Conservation (phyloP, 257 asterid genomes). For the Osmanthus fragrans region DNA sequence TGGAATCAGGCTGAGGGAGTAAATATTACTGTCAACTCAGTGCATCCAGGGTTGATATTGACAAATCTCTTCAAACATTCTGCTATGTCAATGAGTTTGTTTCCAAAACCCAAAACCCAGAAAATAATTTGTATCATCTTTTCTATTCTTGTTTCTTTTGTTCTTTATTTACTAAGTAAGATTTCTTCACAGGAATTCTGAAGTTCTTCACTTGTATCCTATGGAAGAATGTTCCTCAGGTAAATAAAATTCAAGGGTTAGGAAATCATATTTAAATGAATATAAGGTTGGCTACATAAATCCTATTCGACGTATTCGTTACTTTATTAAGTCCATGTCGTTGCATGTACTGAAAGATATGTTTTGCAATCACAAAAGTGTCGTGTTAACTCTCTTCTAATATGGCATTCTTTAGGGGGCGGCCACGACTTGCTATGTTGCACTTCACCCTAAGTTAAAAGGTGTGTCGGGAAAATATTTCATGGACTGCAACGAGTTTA, state of each 20-base stretch:
- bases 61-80: slow-evolving; percentile 76
- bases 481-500: slow-evolving; percentile 50
- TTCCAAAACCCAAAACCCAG: background rate
- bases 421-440: slow-evolving; percentile 62
- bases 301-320: background rate
- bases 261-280: too few relatives aligned
- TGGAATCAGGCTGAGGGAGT: slow-evolving; percentile 71
- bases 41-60: slow-evolving; percentile 89
- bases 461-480: slow-evolving; percentile 58
- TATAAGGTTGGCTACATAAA: background rate
- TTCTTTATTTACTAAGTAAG: slow-evolving; percentile 4
- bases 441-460: slow-evolving; percentile 55
- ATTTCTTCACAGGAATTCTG: slow-evolving; percentile 46
- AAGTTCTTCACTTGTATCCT: slow-evolving; percentile 44
- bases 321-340: too few relatives aligned
- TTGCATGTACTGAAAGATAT: background rate
- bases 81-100: slow-evolving; percentile 51
- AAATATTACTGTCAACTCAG: slow-evolving; percentile 76
- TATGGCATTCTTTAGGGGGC: slow-evolving; percentile 46
- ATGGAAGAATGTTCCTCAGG: slow-evolving; percentile 93
- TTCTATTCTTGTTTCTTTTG: background rate
- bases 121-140: background rate
- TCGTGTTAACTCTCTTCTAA: background rate
- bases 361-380: background rate
- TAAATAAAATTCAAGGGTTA: slow-evolving; percentile 12